Base-by-base conservation (phyloP, 179 eudicot genomes). In the Beta lomatogona region DNA sequence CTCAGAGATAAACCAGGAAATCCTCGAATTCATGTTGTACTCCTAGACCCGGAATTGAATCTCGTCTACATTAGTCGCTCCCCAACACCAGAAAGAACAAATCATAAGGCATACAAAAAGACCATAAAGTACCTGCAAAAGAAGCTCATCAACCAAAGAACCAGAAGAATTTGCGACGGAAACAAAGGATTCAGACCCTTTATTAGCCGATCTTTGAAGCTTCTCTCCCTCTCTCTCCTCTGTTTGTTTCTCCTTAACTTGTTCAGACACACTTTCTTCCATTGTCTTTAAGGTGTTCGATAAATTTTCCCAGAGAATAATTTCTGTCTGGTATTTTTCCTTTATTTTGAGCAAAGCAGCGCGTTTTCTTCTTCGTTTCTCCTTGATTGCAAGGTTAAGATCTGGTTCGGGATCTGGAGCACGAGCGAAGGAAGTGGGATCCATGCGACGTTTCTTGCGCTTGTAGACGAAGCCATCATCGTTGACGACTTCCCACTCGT, bases 391-490 rank as follows among this genome's bases (percentile, higher is more conserved):
- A 48, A 50, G 21, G 4, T 53, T 53, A 54, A 93, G 89, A 86
- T 94, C 93, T 58, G 90, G 88, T 0, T 84, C 90, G 52, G 87
- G 86, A 54, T 82, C 89, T n/a, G 86, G 80, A 11, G 84, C 61
- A 19, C 69, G 73, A 18, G 73, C 79, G 5, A 88, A 44, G 52
- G 88, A 7, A 73, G 86, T 58, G 54, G 83, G 81, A 79, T 89
- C 89, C 6, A 83, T 80, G 25, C 85, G 91, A 44, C 92, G 91
- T 66, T 88, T 89, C 83, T 85, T 83, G 74, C 95, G 91, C 85
- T 86, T 86, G 93, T 84, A 90, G 60, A 91, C 90, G 85, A 92
- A 88, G 72, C 93, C 97, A 16, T 89, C 93, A 85, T 88, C 92
- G 83, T 89, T 86, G 58, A 89, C 67, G 36, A 88, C 58, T 76